A percentile compares a stretch with the other conserved stretches of the same genome.
These are phyloP conservation scores for Urtica urens DNA, from an alignment of 306 rosid genomes.

Conservation along the genomic window DNA sequence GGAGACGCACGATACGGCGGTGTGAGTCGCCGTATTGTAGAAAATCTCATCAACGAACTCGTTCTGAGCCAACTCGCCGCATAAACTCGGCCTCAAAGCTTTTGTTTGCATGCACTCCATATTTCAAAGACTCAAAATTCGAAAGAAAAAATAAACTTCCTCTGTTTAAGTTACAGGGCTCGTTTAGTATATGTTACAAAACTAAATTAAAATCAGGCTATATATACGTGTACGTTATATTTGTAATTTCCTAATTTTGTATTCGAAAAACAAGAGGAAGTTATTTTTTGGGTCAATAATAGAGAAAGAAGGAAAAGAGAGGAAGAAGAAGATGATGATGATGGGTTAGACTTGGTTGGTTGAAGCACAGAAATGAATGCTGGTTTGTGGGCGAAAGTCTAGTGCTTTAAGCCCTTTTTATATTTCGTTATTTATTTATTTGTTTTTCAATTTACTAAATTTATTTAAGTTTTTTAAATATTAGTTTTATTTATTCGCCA, in stretches of 20 bases:
- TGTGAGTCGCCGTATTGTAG: neutral
- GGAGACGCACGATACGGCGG: slow-evolving; percentile 28
- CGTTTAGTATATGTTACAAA: too few species aligned
- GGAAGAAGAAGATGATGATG: slow-evolving; percentile 10
- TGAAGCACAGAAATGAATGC: slow-evolving; percentile 28
- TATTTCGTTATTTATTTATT: slow-evolving; percentile 21
- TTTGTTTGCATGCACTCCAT: slow-evolving; percentile 59
- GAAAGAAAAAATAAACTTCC: neutral
- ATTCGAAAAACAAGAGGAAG: neutral
- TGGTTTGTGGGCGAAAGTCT: slow-evolving; percentile 35
- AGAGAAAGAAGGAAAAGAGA: neutral
- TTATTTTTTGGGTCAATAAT: neutral
- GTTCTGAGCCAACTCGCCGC: slow-evolving; percentile 42
- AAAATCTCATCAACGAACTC: slow-evolving; percentile 29
- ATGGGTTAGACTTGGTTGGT: slow-evolving; percentile 27
- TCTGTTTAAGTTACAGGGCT: too few species aligned
- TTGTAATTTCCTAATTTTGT: too few species aligned
- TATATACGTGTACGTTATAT: too few species aligned
- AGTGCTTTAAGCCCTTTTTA: slow-evolving; percentile 23
- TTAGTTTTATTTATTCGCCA: neutral
- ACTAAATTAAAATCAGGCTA: too few species aligned
- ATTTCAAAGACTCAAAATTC: slow-evolving; percentile 20
- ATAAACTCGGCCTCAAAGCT: slow-evolving; percentile 70
- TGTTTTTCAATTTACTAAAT: slow-evolving; percentile 23
- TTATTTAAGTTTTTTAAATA: slow-evolving; percentile 21